Percentiles rank a stretch among this genome's conserved stretches.
Evolutionary conservation across 2,329 filamentous ascomycete genomes (phyloP).

Genomic region (Penicillium glabrum): DNA sequence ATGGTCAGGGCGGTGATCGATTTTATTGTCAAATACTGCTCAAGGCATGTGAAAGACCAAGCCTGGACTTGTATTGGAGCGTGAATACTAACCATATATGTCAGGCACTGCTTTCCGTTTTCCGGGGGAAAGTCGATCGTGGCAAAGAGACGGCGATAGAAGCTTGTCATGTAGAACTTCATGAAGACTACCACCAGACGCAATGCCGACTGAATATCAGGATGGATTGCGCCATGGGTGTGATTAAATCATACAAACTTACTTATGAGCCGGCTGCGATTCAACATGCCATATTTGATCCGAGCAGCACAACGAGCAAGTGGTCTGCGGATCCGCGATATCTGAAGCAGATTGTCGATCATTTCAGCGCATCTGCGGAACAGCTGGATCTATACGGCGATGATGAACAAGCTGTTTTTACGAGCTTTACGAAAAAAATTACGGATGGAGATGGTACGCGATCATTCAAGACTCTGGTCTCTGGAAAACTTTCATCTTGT

Average conservation of each 20-base stretch:
- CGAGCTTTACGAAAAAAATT: slow-evolving; percentile 66
- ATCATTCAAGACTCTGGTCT: not conserved
- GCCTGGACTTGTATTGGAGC: not conserved
- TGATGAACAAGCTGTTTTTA: slow-evolving; percentile 60
- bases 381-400: slow-evolving; percentile 63
- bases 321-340: slow-evolving; percentile 60
- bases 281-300: slow-evolving; percentile 65
- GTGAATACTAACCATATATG: not conserved
- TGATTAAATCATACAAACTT: slow-evolving; percentile 65
- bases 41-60: slow-evolving; percentile 42
- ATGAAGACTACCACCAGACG: slow-evolving; percentile 55
- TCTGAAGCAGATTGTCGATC: slow-evolving; percentile 62
- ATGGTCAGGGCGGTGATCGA: slow-evolving; percentile 33
- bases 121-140: slow-evolving; percentile 59
- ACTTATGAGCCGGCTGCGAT: slow-evolving; percentile 63
- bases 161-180: slow-evolving; percentile 60
- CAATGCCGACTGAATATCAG: slow-evolving; percentile 63
- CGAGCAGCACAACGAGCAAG: slow-evolving; percentile 53
- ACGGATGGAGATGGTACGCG: slow-evolving; percentile 57
- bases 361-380: slow-evolving; percentile 64
- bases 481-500: not conserved
- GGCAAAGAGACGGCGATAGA: slow-evolving; percentile 62
- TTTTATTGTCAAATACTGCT: slow-evolving; percentile 62
- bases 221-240: slow-evolving; percentile 64
- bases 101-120: slow-evolving; percentile 59